Conservation (phyloP, 768 basidiomycete species). For the Pleurotus tuber-regium region DNA sequence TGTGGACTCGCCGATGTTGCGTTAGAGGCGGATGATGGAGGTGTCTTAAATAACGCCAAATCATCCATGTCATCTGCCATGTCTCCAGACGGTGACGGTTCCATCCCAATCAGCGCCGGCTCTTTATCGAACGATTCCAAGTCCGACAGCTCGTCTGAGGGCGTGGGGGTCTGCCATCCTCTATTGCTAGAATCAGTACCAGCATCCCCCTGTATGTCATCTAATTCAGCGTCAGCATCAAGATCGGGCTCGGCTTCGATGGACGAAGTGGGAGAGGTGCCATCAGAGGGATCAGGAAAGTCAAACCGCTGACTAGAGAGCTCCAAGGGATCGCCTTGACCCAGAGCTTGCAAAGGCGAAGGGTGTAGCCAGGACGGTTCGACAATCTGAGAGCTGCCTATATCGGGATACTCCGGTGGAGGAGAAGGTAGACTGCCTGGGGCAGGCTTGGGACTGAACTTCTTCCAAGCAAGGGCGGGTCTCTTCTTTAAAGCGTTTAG, state of each 20-base stretch:
- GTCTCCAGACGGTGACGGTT: no score
- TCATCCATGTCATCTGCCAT: neutral
- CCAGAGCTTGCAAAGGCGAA: no score
- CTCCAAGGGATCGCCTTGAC: no score
- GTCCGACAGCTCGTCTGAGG: neutral
- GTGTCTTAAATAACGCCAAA: no score
- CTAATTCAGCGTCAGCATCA: conserved; percentile 13
- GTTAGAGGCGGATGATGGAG: no score
- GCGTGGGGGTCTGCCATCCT: neutral
- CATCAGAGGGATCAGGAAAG: conserved; percentile 13
- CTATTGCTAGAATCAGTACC: neutral
- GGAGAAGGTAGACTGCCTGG: neutral
- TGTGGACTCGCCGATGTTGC: no score
- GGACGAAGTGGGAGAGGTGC: conserved; percentile 21
- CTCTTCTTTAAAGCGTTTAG: neutral
- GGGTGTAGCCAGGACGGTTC: no score
- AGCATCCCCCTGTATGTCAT: neutral
- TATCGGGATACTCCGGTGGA: neutral
- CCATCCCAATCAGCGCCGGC: no score
- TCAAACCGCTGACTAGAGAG: neutral
- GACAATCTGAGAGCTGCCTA: neutral
- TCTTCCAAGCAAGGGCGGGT: neutral
- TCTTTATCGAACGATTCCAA: no score
- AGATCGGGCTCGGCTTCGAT: conserved; percentile 33
- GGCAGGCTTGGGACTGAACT: neutral